Conservation (phyloP, 2,329 filamentous ascomycete genomes). For the Aspergillus felis region DNA sequence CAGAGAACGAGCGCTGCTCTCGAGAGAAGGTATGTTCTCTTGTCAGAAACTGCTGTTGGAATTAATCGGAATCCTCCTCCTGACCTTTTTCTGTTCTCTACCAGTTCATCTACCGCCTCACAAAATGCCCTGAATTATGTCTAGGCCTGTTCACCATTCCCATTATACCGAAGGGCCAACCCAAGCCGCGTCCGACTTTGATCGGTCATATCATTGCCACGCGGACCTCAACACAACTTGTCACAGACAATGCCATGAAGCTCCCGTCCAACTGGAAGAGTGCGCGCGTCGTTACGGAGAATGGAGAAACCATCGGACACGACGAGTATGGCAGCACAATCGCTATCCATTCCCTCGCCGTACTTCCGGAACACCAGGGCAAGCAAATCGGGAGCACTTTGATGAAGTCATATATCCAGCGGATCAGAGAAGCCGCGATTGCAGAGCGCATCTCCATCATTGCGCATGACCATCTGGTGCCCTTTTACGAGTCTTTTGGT, state of each 20-base stretch:
- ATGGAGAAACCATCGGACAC: conserved; percentile 58
- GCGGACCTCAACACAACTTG: conserved; percentile 57
- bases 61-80: neutral
- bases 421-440: conserved; percentile 66
- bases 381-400: conserved; percentile 70
- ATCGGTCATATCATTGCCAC: conserved; percentile 77
- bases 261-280: conserved; percentile 65
- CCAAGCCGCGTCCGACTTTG: conserved; percentile 60
- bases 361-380: conserved; percentile 70
- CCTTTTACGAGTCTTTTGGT: conserved; percentile 72
- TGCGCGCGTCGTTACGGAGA: conserved; percentile 36
- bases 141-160: conserved; percentile 71
- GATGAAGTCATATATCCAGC: conserved; percentile 71
- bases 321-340: conserved; percentile 70
- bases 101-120: conserved; percentile 73
- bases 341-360: conserved; percentile 76
- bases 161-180: conserved; percentile 50
- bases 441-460: conserved; percentile 72
- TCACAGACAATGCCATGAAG: conserved; percentile 75
- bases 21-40: conserved; percentile 55
- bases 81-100: conserved; percentile 10
- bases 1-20: conserved; percentile 54
- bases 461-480: conserved; percentile 68
- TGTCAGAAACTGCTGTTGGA: neutral
- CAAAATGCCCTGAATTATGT: conserved; percentile 69